Evolutionary conservation across 768 basidiomycete species (phyloP), one percentile per base, ranked within the genome.

Genomic region (Psilocybe azurescens): DNA sequence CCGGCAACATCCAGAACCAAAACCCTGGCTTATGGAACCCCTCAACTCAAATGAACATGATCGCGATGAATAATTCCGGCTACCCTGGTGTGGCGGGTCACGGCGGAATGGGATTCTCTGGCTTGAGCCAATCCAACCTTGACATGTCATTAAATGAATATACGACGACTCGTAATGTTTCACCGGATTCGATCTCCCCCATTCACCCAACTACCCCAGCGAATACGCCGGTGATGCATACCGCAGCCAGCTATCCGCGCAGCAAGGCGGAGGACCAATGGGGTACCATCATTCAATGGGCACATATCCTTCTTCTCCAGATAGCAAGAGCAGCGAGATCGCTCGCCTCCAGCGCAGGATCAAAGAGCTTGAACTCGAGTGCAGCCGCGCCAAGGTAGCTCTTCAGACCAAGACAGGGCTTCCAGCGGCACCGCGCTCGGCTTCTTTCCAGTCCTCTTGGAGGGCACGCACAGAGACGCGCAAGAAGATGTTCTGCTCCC

Each of bases 381-480:
- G 86, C 67, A 78, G 83, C 48, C 80, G 81, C 28, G 79, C 79
- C 33, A 80, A 80, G 36, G 70, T 78, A 36, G 62, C 71, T 28
- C 54, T 79, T 75, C 50, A 75, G 63, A 58, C 68, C 38, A 50
- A 68, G 66, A 54, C 67, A 56, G 51, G 63, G 52, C 48, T 58
- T 59, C 53, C 60, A 39, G 58, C 75, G 10, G 70, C 80, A 0
- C 76, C 77, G 1, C 79, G 82, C 9, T 78, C 81, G 11, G 68
- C 83, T 14, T 66, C 79, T 18, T 88, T 90, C 77, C 81, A 86
- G 50, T 75, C 79, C 30, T 81, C 85, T 2, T 94, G 93, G 93
- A 83, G 82, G 52, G 78, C 81, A 8, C 89, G 93, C 60, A 94
- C 91, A 0, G 88, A 91, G 20, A 85, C 89, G 5, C 89, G 93